Conservation (phyloP, 805 yeast species). For the Candida nitratophila region DNA sequence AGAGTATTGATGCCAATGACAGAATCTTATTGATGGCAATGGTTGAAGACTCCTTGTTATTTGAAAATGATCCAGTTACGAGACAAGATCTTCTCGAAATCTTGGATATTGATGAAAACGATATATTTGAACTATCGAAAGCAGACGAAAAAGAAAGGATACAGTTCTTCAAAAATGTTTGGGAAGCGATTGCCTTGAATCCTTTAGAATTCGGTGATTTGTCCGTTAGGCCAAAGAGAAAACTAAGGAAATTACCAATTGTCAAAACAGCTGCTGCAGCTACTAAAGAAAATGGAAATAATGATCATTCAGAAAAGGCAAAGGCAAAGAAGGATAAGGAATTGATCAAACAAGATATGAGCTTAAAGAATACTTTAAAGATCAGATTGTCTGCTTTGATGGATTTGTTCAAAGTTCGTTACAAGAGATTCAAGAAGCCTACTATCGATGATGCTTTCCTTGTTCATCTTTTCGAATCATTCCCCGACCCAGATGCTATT, state of each 20-base stretch:
- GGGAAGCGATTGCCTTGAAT: constrained; percentile 50
- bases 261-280: constrained; percentile 6
- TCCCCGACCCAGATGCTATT: constrained; percentile 26
- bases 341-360: constrained; percentile 50
- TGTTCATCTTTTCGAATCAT: constrained; percentile 71
- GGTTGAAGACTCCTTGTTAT: constrained; percentile 35
- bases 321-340: constrained; percentile 44
- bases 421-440: constrained; percentile 88
- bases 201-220: constrained; percentile 69
- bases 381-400: constrained; percentile 79
- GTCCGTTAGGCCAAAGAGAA: constrained; percentile 46
- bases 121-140: constrained; percentile 9
- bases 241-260: constrained; percentile 32
- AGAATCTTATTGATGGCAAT: constrained; percentile 68
- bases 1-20: constrained; percentile 65
- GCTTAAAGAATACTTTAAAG: constrained; percentile 76
- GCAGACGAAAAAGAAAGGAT: constrained; percentile 43
- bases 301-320: constrained; percentile 31
- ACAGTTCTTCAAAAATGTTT: constrained; percentile 49
- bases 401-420: constrained; percentile 83
- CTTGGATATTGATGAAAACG: constrained; percentile 32
- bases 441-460: constrained; percentile 71
- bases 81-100: constrained; percentile 41
- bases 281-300: constrained; percentile 1
- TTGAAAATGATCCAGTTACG: constrained; percentile 26